Evolutionary conservation across 1,284 basidiomycete genomes (phyloP), one percentile per base, ranked within the genome.

Genomic region (Pseudozyma sp.): DNA sequence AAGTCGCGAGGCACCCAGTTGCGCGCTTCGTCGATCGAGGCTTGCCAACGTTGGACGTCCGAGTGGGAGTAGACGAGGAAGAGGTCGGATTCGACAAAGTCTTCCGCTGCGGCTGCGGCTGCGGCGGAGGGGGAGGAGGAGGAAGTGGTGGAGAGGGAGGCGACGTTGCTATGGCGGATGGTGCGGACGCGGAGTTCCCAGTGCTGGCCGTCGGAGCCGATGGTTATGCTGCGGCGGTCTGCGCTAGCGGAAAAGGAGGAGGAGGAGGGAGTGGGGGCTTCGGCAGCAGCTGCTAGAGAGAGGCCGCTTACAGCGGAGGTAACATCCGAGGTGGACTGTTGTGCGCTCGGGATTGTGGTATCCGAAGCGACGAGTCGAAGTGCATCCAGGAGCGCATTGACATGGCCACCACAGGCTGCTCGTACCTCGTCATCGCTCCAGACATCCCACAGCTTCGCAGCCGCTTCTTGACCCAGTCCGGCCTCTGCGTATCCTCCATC

Each of bases 61-160:
- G 40, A 12, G 12, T 70, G 63, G 5, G 51, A 64, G 60, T 70
- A 70, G 40, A 70, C 72, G 16, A 75, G 67, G 57, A 59, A 75
- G 16, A 75, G 64, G 11, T 75, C 72, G 14, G 67, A 67, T 35
- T 75, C 67, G 50, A 75, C 63, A 54, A 74, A 70, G 40, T 62
- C 62, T 10, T 52, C 9, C 48, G 31, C 35, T 9, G 52, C 48
- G 6, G 56, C n/a, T 14, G 54, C 40, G n/a, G 21, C 43, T 31
- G 19, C 31, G 11, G 52, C 43, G 3, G 56, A 14, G 13, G 54
- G 25, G 14, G 21, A n/a, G n/a, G n/a, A n/a, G n/a, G n/a, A n/a
- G n/a, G n/a, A n/a, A n/a, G n/a, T n/a, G 11, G 52, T 38, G 3
- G 56, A 14, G 13, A 51, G 25, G 14, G 21, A 44, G 8, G 65